Percentiles rank a stretch among this genome's conserved stretches.
Conservation (phyloP, 352 stramenopile species). For the Phytopythium mirpurense region DNA sequence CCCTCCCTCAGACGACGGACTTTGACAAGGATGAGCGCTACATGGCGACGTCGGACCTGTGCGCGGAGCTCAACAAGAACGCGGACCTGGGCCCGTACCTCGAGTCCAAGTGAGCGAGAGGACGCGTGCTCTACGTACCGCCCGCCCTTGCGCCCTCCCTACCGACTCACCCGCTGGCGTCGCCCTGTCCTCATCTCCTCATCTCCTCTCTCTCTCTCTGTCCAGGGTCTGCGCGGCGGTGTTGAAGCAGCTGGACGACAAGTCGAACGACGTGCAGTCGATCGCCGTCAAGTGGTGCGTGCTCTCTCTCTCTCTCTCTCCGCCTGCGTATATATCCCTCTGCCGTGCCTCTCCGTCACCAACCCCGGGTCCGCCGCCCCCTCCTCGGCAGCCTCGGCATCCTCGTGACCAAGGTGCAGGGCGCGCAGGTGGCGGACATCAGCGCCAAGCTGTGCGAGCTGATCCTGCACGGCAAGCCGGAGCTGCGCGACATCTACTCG, state of each 20-base stretch:
- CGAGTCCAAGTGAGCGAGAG: conserved; percentile 79
- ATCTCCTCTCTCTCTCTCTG: too few relatives aligned
- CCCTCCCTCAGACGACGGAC: conserved; percentile 56
- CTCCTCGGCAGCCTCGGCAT: conserved; percentile 77
- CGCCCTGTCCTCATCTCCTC: too few relatives aligned
- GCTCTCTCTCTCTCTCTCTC: too few relatives aligned
- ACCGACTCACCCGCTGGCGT: too few relatives aligned
- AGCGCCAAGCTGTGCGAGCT: conserved; percentile 95
- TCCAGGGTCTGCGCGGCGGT: conserved; percentile 93
- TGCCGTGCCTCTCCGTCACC: too few relatives aligned
- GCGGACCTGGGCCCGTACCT: conserved; percentile 81
- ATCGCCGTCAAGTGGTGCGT: conserved; percentile 85
- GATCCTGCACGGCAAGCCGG: conserved; percentile 94
- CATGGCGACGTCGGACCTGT: conserved; percentile 99
- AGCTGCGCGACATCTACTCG: conserved; percentile 98
- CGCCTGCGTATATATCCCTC: too few relatives aligned
- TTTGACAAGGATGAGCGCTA: conserved; percentile 99
- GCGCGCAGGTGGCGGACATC: conserved; percentile 95
- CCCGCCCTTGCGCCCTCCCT: too few relatives aligned
- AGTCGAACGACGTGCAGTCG: conserved; percentile 98
- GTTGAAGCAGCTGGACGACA: conserved; percentile 96
- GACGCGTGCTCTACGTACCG: too few relatives aligned
- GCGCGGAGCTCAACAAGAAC: conserved; percentile 94
- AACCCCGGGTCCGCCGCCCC: too few relatives aligned
- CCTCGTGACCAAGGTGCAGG: conserved; percentile 95